Base-by-base conservation (phyloP, 257 asterid genomes). In the Striga asiatica region DNA sequence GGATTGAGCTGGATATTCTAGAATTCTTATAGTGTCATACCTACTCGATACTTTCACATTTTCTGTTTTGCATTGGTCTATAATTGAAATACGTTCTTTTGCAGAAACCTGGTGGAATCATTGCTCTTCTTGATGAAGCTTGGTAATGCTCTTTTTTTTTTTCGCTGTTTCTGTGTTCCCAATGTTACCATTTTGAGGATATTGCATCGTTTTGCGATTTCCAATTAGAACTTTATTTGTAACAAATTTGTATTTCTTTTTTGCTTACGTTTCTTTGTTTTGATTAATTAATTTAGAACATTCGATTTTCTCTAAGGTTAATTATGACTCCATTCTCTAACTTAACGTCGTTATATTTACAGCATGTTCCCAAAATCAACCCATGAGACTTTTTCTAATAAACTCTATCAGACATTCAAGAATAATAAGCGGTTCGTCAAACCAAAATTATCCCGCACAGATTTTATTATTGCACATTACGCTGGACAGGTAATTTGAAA, bases 311-410 rank as follows among this genome's bases (percentile, higher is more conserved):
- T 52, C 21, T 39, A 25, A 14, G 42, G 56, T 31, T 19, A 51
- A 16, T 38, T 54, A 50, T 34, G 50, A 47, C 55, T 18, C 63
- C 52, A 43, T 71, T 29, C 50, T 66, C 66, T 65, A 50, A 48
- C 63, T 29, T 62, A 31, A 51, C 56, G 68, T 29, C 50, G 54
- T 65, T 48, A 52, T 47, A 28, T 70, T 60, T 80, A 71, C 95
- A 87, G 98, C 66, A 91, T 91, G 98, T 91, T 91, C 69, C 98
- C 98, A 35, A 91, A 91, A 77, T 91, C 98, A 58, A 91, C 95
- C 25, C 95, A 78, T 18, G 98, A 91, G 78, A 91, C 98, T 60
- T 88, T 91, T 71, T 76, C 95, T 27, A 91, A 87, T 75, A 91
- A 91, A 76, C 89, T 91, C 66, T 91, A 82, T 68, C 96, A 84